Conservation (phyloP, 192 early-diverging fungal genomes). For the Cetraspora pellucida region DNA sequence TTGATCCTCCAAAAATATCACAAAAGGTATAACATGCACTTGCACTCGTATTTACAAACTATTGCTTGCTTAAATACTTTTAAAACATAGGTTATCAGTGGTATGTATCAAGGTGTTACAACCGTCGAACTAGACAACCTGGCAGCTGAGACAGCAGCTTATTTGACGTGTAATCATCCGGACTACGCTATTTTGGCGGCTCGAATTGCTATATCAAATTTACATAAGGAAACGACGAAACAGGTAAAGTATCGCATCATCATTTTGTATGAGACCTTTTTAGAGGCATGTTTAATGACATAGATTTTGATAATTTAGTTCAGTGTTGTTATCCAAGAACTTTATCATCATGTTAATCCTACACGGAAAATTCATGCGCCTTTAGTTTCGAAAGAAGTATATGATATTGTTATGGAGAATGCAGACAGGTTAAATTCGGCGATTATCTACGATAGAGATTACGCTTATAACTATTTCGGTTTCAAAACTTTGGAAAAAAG, state of each 20-base stretch:
- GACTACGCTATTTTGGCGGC: slow-evolving; percentile 98
- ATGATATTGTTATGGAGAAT: slow-evolving; percentile 69
- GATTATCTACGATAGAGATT: slow-evolving; percentile 97
- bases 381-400: slow-evolving; percentile 85
- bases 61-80: neutral
- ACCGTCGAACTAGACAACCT: slow-evolving; percentile 89
- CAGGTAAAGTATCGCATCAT: slow-evolving; percentile 51
- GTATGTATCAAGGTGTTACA: slow-evolving; percentile 86
- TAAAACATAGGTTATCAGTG: slow-evolving; percentile 71
- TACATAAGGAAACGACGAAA: slow-evolving; percentile 88
- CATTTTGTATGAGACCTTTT: too few relatives aligned
- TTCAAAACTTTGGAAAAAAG: slow-evolving; percentile 99
- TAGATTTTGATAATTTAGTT: too few relatives aligned
- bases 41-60: neutral
- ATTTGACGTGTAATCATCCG: slow-evolving; percentile 92
- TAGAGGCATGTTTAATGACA: too few relatives aligned
- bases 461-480: slow-evolving; percentile 98
- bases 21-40: slow-evolving; percentile 76
- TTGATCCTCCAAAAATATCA: slow-evolving; percentile 91
- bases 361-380: slow-evolving; percentile 83
- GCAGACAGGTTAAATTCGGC: slow-evolving; percentile 87
- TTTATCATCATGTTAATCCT: slow-evolving; percentile 87
- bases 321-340: slow-evolving; percentile 80
- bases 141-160: slow-evolving; percentile 87
- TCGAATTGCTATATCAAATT: slow-evolving; percentile 95